Percentiles rank a stretch among this genome's conserved stretches.
phyloP scores from a whole-genome alignment of 257 asterid genomes.

The Solanum megistacrolobum region DNA sequence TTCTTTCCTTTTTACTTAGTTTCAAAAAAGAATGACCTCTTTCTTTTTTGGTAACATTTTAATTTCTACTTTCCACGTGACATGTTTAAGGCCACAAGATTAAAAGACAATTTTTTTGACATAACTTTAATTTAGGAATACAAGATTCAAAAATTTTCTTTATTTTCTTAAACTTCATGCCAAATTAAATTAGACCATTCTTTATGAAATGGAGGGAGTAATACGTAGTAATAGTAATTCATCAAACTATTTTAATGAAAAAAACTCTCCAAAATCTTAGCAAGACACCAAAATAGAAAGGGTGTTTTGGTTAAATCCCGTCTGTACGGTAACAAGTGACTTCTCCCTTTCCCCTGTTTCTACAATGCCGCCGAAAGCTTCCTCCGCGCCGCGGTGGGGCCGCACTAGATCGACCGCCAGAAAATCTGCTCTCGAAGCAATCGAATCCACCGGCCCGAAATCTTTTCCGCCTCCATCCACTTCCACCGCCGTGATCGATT shows the following conservation, averaged over 20 bases:
- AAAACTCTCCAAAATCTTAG: background rate
- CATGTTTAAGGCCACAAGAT: too few relatives aligned
- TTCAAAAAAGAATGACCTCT: too few relatives aligned
- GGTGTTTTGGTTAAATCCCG: background rate
- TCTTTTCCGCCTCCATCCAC: background rate
- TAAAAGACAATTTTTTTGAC: too few relatives aligned
- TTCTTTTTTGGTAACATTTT: too few relatives aligned
- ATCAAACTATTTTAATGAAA: background rate
- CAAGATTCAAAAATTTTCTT: too few relatives aligned
- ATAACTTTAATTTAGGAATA: too few relatives aligned
- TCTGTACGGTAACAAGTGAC: background rate
- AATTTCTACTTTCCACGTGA: too few relatives aligned
- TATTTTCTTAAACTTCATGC: too few relatives aligned
- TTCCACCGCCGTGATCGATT: background rate
- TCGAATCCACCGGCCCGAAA: background rate
- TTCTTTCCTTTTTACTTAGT: too few relatives aligned
- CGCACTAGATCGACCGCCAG: background rate
- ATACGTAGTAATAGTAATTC: background rate
- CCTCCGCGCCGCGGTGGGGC: background rate
- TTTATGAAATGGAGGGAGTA: too few relatives aligned
- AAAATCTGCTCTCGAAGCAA: background rate
- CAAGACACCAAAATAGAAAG: background rate
- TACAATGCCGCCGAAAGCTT: background rate
- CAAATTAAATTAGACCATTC: too few relatives aligned
- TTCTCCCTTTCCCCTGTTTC: background rate